These are phyloP conservation scores for Fusarium sp. DNA, from an alignment of 2,329 filamentous ascomycete species.

Conservation along the genomic window DNA sequence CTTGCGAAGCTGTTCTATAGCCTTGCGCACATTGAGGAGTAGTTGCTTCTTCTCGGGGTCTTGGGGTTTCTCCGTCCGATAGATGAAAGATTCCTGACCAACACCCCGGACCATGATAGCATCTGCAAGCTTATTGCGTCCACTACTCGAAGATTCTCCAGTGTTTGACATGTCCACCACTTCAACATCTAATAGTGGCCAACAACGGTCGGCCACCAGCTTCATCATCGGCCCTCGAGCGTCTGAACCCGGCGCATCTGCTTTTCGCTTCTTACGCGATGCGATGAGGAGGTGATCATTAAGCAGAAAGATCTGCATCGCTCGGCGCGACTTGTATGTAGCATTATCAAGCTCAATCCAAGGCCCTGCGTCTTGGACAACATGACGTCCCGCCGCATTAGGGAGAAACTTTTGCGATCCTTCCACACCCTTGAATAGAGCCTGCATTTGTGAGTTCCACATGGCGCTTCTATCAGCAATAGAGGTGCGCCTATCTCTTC, in stretches of 20 bases:
- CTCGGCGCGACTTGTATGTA: conserved; percentile 90
- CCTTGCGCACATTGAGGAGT: conserved; percentile 89
- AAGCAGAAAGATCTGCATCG: conserved; percentile 90
- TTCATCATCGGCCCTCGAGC: conserved; percentile 70
- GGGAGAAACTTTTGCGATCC: conserved; percentile 97
- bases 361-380: conserved; percentile 88
- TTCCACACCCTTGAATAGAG: conserved; percentile 96
- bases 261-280: conserved; percentile 89
- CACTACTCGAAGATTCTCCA: conserved; percentile 61
- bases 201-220: conserved; percentile 92
- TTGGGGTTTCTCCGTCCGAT: conserved; percentile 85
- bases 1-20: conserved; percentile 90
- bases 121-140: conserved; percentile 74
- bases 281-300: conserved; percentile 96
- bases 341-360: conserved; percentile 98
- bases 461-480: conserved; percentile 75
- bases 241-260: conserved; percentile 68
- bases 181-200: conserved; percentile 91
- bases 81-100: conserved; percentile 92
- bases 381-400: conserved; percentile 88
- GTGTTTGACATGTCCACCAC: conserved; percentile 85
- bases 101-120: conserved; percentile 89
- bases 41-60: conserved; percentile 81
- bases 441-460: conserved; percentile 75
- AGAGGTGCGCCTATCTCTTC: conserved; percentile 87